These are phyloP conservation scores for Aspergillus saccharolyticus DNA, from an alignment of 495 filamentous ascomycete genomes.

Conservation along the genomic window DNA sequence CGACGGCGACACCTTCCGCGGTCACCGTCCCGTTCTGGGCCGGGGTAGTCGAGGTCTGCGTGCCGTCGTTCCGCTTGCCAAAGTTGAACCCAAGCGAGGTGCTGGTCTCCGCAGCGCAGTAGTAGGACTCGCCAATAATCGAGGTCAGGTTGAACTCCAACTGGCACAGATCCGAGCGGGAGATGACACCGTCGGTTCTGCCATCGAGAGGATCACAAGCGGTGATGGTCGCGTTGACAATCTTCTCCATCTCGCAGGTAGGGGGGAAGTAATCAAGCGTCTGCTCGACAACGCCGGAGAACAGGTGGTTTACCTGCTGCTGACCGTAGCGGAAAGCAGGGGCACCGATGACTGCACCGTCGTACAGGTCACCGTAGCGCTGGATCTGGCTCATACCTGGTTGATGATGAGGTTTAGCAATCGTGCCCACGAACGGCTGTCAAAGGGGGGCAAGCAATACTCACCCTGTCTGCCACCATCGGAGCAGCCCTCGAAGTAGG, in stretches of 20 bases:
- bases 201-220: slow-evolving; percentile 51
- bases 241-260: slow-evolving; percentile 47
- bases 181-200: slow-evolving; percentile 46
- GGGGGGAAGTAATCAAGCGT: slow-evolving; percentile 47
- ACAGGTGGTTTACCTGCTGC: slow-evolving; percentile 48
- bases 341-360: slow-evolving; percentile 46
- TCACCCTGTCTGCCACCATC: slow-evolving; percentile 31
- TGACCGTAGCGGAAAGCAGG: slow-evolving; percentile 49
- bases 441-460: background rate
- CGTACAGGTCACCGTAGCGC: slow-evolving; percentile 45
- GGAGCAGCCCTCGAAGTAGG: slow-evolving; percentile 38
- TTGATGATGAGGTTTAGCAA: background rate
- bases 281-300: slow-evolving; percentile 40
- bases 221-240: slow-evolving; percentile 47
- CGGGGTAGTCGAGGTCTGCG: slow-evolving; percentile 24
- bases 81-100: slow-evolving; percentile 34
- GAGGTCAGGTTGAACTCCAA: slow-evolving; percentile 40
- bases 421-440: too few relatives aligned
- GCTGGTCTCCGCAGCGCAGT: slow-evolving; percentile 38
- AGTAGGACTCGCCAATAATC: slow-evolving; percentile 45
- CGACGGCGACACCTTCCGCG: slow-evolving; percentile 26
- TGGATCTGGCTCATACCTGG: slow-evolving; percentile 45
- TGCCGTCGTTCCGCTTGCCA: slow-evolving; percentile 30
- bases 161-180: slow-evolving; percentile 48
- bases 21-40: slow-evolving; percentile 29